Evolutionary conservation across 441 rosid genomes (phyloP), one percentile per base, ranked within the genome.

Genomic region (Capsella rubella): DNA sequence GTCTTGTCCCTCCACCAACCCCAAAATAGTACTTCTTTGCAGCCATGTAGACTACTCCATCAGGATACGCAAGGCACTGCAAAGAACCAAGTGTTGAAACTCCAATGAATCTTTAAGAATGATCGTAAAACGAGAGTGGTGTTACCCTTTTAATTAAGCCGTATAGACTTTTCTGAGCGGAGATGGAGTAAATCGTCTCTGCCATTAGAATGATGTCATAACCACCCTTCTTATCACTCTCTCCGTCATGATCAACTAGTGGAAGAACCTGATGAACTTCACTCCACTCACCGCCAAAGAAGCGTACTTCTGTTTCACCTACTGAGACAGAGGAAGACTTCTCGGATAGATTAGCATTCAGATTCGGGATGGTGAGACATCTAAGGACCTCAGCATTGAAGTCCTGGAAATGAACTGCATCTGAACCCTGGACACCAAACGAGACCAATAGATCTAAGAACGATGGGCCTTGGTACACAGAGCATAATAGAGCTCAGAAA

Each of bases 11-110:
- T 18, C 97, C 99, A 15, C 99, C 99, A 57, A 92, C 98, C 32
- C 98, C 99, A 58, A 95, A 95, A 82, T 95, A 92, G 69, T 92
- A 84, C 75, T 92, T 95, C 85, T 92, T 95, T 62, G 95, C 98
- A 62, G 99, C 89, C 88, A 92, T 76, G 75, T 89, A 95, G 15
- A 86, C 90, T 64, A 76, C 89, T 74, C 98, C 99, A 77, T 72
- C 55, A 47, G 91, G 89, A 69, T 34, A 68, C 35, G 73, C 79
- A 67, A 86, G 49, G 77, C 93, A 90, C 99, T 95, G 84, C 72
- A 59, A 25, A 59, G 67, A 54, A 66, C 3, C 32, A 71, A 76
- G 66, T 54, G 68, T 29, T 13, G 15, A 42, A 69, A 49, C 72
- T 57, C 25, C 52, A 15, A 13, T 27, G 31, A 29, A 60, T 7